Conservation (phyloP, 192 early-diverging fungal genomes). For the Lunasporangiospora selenospora region DNA sequence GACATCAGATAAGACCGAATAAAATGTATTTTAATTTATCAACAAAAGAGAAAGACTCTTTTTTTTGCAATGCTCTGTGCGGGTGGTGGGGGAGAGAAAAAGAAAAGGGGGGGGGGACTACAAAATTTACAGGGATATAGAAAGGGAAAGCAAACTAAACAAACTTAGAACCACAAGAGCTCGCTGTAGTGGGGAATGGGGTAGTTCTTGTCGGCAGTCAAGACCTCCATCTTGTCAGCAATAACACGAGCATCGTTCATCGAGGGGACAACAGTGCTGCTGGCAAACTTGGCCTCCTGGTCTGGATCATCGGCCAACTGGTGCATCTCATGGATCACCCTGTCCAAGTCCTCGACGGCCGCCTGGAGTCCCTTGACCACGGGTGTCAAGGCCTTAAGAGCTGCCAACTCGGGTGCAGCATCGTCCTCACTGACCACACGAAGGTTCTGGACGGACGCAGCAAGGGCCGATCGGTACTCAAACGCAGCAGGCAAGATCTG, state of each 20-base stretch:
- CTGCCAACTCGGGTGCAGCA: slow-evolving; percentile 69
- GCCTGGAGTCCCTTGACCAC: slow-evolving; percentile 65
- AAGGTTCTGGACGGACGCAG: slow-evolving; percentile 77
- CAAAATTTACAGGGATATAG: background rate
- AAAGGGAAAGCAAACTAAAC: background rate
- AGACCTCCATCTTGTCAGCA: slow-evolving; percentile 82
- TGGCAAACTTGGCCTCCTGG: slow-evolving; percentile 70
- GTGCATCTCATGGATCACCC: slow-evolving; percentile 62
- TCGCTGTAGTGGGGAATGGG: slow-evolving; percentile 97
- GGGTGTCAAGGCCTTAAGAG: slow-evolving; percentile 71
- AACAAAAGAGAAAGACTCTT: background rate
- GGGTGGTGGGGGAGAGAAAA: background rate
- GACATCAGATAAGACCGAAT: background rate
- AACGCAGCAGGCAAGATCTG: slow-evolving; percentile 91
- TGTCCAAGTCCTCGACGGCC: slow-evolving; percentile 61
- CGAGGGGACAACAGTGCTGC: slow-evolving; percentile 62
- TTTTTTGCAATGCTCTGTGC: background rate
- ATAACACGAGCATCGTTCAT: slow-evolving; percentile 76
- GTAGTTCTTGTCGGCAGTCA: slow-evolving; percentile 94
- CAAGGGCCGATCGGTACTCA: slow-evolving; percentile 86
- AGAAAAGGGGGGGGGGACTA: too few species aligned
- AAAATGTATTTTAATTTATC: background rate
- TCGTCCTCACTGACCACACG: slow-evolving; percentile 59
- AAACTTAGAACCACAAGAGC: slow-evolving; percentile 66
- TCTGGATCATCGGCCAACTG: slow-evolving; percentile 58